phyloP scores from a whole-genome alignment of 2,329 filamentous ascomycete species.

The Cadophora sp. region DNA sequence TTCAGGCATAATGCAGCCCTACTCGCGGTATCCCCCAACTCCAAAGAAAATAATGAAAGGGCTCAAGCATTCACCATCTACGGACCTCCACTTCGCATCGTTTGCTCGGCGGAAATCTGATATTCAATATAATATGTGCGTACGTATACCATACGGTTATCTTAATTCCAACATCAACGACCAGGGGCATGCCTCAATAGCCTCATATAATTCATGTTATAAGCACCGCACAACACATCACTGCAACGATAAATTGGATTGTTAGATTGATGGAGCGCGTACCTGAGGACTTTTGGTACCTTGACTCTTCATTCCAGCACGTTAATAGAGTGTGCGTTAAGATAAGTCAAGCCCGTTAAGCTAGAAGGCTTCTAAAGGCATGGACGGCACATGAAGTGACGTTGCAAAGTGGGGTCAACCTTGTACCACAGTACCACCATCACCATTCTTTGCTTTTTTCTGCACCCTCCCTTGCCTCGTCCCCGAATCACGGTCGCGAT shows the following conservation, averaged over 20 bases:
- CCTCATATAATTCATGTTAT: not conserved
- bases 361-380: constrained; percentile 10
- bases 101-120: not conserved
- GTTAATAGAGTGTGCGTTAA: not conserved
- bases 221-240: constrained; percentile 1
- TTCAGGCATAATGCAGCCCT: constrained; percentile 14
- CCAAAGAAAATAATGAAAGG: too few relatives aligned
- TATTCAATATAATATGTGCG: constrained; percentile 1
- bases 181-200: constrained; percentile 2
- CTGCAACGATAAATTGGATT: not conserved
- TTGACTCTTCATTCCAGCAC: not conserved
- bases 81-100: constrained; percentile 2
- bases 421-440: not conserved
- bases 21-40: not conserved
- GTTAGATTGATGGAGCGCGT: not conserved
- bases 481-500: constrained; percentile 1
- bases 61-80: not conserved
- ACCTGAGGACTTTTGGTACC: not conserved
- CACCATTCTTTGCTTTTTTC: not conserved
- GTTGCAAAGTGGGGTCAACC: constrained; percentile 4
- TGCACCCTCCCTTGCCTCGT: not conserved
- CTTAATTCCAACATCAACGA: constrained; percentile 4
- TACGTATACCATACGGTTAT: constrained; percentile 8
- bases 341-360: constrained; percentile 6
- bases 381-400: not conserved